Conservation (phyloP, 176 grass and related monocot species). For the Ananas comosus region DNA sequence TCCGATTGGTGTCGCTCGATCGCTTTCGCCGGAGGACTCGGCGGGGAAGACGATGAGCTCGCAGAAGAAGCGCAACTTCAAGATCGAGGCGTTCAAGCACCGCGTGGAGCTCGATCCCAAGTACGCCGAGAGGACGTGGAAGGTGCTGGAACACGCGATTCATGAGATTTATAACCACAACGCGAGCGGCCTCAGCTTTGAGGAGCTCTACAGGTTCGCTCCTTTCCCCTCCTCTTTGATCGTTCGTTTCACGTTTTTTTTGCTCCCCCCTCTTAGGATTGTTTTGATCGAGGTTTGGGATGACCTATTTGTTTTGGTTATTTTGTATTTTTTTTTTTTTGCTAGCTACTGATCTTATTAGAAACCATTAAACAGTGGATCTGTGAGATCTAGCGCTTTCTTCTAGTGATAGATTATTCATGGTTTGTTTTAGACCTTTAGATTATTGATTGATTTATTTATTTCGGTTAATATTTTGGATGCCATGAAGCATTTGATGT, state of each 20-base stretch:
- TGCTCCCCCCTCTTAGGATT: neutral
- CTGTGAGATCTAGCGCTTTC: neutral
- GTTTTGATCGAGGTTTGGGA: neutral
- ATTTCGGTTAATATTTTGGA: neutral
- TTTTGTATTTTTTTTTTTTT: neutral
- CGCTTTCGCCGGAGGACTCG: neutral
- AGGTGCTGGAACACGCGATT: conserved; percentile 78
- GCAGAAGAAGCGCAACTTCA: conserved; percentile 70
- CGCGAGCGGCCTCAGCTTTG: conserved; percentile 91
- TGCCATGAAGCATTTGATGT: neutral
- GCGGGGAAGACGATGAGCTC: conserved; percentile 43
- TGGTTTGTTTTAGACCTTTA: neutral
- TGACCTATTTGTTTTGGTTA: neutral
- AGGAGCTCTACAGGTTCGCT: conserved; percentile 72
- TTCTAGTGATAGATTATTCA: too few species aligned
- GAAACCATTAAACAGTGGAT: neutral
- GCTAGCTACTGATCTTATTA: neutral
- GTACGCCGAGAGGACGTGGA: conserved; percentile 95
- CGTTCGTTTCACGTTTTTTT: neutral
- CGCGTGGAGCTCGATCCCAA: conserved; percentile 92
- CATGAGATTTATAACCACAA: conserved; percentile 98
- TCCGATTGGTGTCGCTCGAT: conserved; percentile 12
- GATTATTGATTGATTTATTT: neutral
- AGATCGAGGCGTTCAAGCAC: conserved; percentile 91
- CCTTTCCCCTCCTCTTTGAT: neutral